Evolutionary conservation across 2,329 filamentous ascomycete genomes (phyloP), one percentile per base, ranked within the genome.

Genomic region (Colletotrichum incanum): DNA sequence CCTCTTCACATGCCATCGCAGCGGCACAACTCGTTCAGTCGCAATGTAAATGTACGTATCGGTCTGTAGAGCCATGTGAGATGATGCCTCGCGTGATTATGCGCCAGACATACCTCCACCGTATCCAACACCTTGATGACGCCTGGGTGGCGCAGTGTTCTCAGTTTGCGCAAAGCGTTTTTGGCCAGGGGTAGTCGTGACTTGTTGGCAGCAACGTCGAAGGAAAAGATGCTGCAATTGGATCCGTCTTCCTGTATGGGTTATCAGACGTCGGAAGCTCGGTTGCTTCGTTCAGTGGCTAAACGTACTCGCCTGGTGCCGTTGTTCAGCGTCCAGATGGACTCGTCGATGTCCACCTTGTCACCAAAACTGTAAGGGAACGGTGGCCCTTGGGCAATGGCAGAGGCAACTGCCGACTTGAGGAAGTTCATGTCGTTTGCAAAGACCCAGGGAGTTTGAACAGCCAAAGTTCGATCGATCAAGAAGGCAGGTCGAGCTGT

Each of bases 1-100:
- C 76, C 96, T 88, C 84, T 93, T 94, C 58, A 97, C 92, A 78
- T 97, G 92, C 96, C 96, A 98, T 76, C 92, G 90, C 64, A 99
- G 85, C 3, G 96, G 96, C 16, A 92, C 91, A 12, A 99, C 86
- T 75, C 95, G 91, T 84, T 99, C 96, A 31, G 95, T 98, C 68
- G 96, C 95, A 80, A 99, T 95, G 81, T 98, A 98, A 74, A 99
- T 96, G 80, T 96, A 96, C 34, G 93, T 90, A 75, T 99, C 96
- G 78, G 95, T 98, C 93, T 96, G 54, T 66, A 16, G n/a, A 50
- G 6, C 8, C 14, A 41, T 56, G 58, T 73, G 8, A 73, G 61
- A 47, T 74, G 65, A 75, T 80, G 77, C 72, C 55, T 70, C 52
- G 23, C 45, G 20, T n/a, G 26, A 18, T 18, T n/a, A 34, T 41